Conservation (phyloP, 805 yeast species). For the Yarrowia keelungensis region DNA sequence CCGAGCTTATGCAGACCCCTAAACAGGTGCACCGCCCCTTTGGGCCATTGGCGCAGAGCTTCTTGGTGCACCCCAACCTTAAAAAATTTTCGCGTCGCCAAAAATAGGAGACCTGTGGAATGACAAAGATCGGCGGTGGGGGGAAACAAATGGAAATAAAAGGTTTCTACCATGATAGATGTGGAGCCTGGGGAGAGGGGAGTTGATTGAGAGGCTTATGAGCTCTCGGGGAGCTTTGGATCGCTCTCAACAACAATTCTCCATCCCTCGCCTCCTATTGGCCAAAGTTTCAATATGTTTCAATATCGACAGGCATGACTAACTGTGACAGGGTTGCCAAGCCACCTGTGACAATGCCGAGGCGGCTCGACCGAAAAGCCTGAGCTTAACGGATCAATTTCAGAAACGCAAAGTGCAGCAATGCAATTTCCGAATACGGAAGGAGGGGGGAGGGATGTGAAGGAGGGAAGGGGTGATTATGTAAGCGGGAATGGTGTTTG, state of each 20-base stretch:
- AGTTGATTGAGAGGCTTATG: too few relatives aligned
- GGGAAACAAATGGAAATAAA: too few relatives aligned
- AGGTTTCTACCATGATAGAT: too few relatives aligned
- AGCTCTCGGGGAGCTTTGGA: too few relatives aligned
- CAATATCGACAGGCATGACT: conserved; percentile 32
- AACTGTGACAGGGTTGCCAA: conserved; percentile 30
- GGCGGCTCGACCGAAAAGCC: conserved; percentile 33
- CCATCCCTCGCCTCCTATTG: conserved; percentile 1
- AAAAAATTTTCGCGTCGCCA: conserved; percentile 25
- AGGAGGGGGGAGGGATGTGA: not conserved
- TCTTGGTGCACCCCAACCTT: not conserved
- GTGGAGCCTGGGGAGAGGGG: too few relatives aligned
- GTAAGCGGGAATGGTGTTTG: too few relatives aligned
- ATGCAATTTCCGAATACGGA: conserved; percentile 21
- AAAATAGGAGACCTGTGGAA: conserved; percentile 26
- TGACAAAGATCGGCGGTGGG: not conserved
- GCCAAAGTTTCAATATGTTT: conserved; percentile 28
- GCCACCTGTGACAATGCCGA: conserved; percentile 35
- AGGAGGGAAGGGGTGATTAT: too few relatives aligned
- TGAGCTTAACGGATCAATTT: conserved; percentile 26
- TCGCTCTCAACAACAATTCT: too few relatives aligned
- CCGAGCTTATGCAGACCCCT: not conserved
- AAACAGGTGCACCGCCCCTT: conserved; percentile 36
- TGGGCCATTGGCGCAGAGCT: not conserved
- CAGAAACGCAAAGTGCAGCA: not conserved